Percentiles rank a stretch among this genome's conserved stretches.
Conservation (phyloP, 495 filamentous ascomycete genomes). For the Sordaria brevicollis region DNA sequence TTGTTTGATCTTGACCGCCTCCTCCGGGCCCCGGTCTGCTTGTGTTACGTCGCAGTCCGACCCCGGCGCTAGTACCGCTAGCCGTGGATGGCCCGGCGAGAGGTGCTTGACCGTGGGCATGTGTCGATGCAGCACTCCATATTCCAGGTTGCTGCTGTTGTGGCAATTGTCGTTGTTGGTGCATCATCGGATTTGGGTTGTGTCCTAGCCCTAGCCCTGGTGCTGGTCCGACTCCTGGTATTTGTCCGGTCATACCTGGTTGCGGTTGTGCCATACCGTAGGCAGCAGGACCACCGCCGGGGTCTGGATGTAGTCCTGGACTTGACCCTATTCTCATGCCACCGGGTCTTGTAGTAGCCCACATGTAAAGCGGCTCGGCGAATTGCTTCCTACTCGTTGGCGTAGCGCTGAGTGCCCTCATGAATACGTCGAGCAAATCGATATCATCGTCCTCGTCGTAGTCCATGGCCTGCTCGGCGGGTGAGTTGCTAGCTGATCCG, state of each 20-base stretch:
- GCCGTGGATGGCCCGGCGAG: not conserved
- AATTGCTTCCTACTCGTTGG: slow-evolving; percentile 11
- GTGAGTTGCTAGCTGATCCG: not conserved
- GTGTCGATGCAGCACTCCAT: not conserved
- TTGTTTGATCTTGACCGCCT: not conserved
- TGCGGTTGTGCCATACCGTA: not conserved
- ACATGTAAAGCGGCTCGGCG: slow-evolving; percentile 7
- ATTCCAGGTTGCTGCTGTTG: not conserved
- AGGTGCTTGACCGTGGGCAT: not conserved
- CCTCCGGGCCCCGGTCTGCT: not conserved
- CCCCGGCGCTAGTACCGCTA: not conserved
- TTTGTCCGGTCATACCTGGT: not conserved
- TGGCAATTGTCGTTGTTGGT: not conserved
- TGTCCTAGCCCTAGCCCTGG: not conserved
- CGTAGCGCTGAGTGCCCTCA: slow-evolving; percentile 8
- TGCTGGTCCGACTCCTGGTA: not conserved
- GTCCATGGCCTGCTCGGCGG: slow-evolving; percentile 3
- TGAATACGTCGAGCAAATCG: slow-evolving; percentile 12
- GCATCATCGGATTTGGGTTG: not conserved
- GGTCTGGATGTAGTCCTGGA: not conserved
- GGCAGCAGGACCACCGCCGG: not conserved
- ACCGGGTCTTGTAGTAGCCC: slow-evolving; percentile 3
- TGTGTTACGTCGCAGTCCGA: not conserved
- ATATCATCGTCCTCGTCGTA: not conserved
- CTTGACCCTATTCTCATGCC: slow-evolving; percentile 6